Evolutionary conservation across 495 filamentous ascomycete species (phyloP), one percentile per base, ranked within the genome.

Genomic region (Parachaetomium inaequale): DNA sequence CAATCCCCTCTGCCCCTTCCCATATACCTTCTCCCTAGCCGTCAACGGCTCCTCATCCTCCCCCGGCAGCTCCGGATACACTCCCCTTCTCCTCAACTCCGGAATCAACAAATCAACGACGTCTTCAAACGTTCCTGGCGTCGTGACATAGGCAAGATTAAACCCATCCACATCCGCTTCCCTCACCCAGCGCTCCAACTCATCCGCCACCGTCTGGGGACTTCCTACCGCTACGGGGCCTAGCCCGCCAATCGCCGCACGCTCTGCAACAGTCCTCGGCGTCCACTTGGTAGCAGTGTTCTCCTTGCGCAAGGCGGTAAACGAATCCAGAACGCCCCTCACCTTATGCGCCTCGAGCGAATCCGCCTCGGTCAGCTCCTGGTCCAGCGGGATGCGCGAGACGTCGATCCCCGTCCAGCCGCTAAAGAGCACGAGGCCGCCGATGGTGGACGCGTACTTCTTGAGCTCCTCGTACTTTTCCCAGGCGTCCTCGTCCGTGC

Each of bases 111-210:
- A 63, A 49, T 81, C 76, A 31, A 81, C 75, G 17, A 81, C 65
- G 17, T 81, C 78, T 60, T 77, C 75, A 38, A 77, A 81, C 8
- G 74, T 74, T 12, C 76, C 77, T 11, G 77, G 77, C 26, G 75
- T 78, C 0, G 76, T 76, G 14, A 78, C 76, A 60, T 77, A 74
- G 10, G 66, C 71, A 31, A 87, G 65, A 52, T 86, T 87, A 65
- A 87, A 88, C 21, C 85, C 85, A 72, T 88, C 85, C 15, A 88
- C 74, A 69, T 86, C 84, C 0, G 81, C 84, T 61, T 87, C 84
- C 25, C 75, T 59, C 2, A 85, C 73, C 86, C 85, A 88, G 3
- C 73, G 74, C 70, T 87, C 83, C 76, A 88, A 73, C 21, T 79
- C 74, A 67, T 87, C 82, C 0, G 85, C 85, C 31, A 89, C 81